Evolutionary conservation across 2,329 filamentous ascomycete genomes (phyloP).

Genomic region (Pseudocercospora macadamiae): DNA sequence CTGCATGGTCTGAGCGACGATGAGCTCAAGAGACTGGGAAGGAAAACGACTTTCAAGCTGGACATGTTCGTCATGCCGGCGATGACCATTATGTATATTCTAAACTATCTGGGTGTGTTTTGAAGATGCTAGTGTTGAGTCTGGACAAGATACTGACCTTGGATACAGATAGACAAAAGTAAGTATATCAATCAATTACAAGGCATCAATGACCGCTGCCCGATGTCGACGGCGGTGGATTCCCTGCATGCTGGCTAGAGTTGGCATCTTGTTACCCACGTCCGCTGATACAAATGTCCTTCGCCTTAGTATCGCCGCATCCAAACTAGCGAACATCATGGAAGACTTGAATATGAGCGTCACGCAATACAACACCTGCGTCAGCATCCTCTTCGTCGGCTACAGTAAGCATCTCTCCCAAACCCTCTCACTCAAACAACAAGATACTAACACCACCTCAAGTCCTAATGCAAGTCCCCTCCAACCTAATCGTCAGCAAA

Average conservation of each 20-base stretch:
- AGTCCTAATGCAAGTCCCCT: conserved; percentile 45
- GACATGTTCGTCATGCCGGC: conserved; percentile 33
- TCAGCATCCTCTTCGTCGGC: conserved; percentile 32
- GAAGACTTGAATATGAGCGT: conserved; percentile 24
- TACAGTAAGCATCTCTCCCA: conserved; percentile 32
- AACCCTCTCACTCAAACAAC: too few species aligned
- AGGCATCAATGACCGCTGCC: too few species aligned
- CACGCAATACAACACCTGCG: conserved; percentile 29
- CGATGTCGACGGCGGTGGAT: too few species aligned
- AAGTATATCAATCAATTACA: too few species aligned
- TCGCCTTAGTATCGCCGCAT: conserved; percentile 28
- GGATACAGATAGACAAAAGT: conserved; percentile 29
- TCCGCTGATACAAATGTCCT: too few species aligned
- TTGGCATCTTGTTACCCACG: too few species aligned
- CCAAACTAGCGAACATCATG: conserved; percentile 31
- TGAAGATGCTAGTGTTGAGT: too few species aligned
- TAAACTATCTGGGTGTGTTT: conserved; percentile 29
- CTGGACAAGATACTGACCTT: neutral
- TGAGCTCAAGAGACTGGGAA: conserved; percentile 25
- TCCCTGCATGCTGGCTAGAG: too few species aligned
- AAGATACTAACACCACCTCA: neutral
- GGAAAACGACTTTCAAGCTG: conserved; percentile 27
- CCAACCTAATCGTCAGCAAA: conserved; percentile 51
- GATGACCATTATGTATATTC: conserved; percentile 31
- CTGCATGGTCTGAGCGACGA: conserved; percentile 19